Evolutionary conservation across 225 moss, liverwort and hornwort genomes (phyloP).

Genomic region (Marchantia paleacea): DNA sequence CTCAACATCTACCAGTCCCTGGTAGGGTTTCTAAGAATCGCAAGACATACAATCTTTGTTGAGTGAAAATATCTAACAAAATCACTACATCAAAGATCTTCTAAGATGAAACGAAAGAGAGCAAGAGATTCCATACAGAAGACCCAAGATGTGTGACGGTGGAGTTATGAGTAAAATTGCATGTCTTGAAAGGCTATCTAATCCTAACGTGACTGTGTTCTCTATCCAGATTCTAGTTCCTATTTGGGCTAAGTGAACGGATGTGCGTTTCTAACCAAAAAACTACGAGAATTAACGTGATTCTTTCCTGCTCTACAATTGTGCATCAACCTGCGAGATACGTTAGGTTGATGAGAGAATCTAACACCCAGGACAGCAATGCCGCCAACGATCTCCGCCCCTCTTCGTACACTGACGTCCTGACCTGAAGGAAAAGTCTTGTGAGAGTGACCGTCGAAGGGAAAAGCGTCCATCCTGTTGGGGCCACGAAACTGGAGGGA

Average conservation of each 20-base stretch:
- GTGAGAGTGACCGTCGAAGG: conserved; percentile 28
- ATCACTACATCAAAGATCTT: conserved; percentile 29
- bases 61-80: conserved; percentile 36
- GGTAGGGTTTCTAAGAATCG: neutral
- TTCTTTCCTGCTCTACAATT: neutral
- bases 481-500: conserved; percentile 24
- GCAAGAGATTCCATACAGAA: conserved; percentile 13
- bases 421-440: conserved; percentile 22
- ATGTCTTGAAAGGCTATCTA: neutral
- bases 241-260: neutral
- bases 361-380: conserved; percentile 31
- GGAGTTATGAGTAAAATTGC: conserved; percentile 19
- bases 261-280: neutral
- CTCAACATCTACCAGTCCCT: neutral
- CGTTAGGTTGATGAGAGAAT: neutral
- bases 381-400: conserved; percentile 35
- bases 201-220: neutral
- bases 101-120: neutral
- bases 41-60: conserved; percentile 33
- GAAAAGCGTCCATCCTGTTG: conserved; percentile 39
- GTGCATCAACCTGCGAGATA: neutral
- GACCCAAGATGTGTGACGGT: neutral
- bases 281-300: neutral
- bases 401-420: conserved; percentile 28
- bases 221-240: neutral